These are phyloP conservation scores for Coemansia sp. DNA, from an alignment of 192 early-diverging fungal species.

Conservation along the genomic window DNA sequence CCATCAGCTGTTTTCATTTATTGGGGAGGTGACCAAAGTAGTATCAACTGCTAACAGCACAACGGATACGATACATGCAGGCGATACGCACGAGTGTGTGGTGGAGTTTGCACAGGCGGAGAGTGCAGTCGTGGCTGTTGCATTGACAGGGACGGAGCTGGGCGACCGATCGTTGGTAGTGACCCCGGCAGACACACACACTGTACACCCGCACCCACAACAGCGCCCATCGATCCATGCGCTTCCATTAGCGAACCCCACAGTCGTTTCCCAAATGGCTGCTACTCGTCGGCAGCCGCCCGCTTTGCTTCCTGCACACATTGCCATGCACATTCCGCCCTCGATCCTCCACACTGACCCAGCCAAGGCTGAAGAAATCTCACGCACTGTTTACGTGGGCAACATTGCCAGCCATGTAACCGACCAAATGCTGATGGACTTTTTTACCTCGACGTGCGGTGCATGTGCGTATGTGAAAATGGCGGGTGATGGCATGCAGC, in stretches of 20 bases:
- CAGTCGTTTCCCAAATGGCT: slow-evolving; percentile 49
- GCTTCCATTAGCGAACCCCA: slow-evolving; percentile 38
- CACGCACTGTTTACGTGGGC: slow-evolving; percentile 74
- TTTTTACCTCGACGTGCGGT: slow-evolving; percentile 63
- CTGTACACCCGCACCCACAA: background rate
- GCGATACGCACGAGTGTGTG: slow-evolving; percentile 51
- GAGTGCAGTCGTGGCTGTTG: slow-evolving; percentile 56
- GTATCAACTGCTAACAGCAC: too few relatives aligned
- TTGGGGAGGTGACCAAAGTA: slow-evolving; percentile 28
- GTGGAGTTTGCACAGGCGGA: slow-evolving; percentile 58
- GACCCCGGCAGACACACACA: slow-evolving; percentile 15
- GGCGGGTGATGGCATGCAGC: slow-evolving; percentile 68
- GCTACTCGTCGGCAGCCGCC: slow-evolving; percentile 7
- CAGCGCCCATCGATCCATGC: background rate
- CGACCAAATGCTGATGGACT: slow-evolving; percentile 62
- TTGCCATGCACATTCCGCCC: slow-evolving; percentile 49
- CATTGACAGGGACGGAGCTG: slow-evolving; percentile 65
- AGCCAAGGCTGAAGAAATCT: slow-evolving; percentile 69
- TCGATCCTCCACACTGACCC: slow-evolving; percentile 61
- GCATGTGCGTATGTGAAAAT: slow-evolving; percentile 71
- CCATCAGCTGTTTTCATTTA: slow-evolving; percentile 55
- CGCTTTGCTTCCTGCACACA: slow-evolving; percentile 39
- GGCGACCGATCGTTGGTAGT: slow-evolving; percentile 65
- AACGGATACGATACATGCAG: background rate
- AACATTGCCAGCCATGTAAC: slow-evolving; percentile 58